Evolutionary conservation across 345 rosid species (phyloP).

Genomic region (Melastoma malabathricum): DNA sequence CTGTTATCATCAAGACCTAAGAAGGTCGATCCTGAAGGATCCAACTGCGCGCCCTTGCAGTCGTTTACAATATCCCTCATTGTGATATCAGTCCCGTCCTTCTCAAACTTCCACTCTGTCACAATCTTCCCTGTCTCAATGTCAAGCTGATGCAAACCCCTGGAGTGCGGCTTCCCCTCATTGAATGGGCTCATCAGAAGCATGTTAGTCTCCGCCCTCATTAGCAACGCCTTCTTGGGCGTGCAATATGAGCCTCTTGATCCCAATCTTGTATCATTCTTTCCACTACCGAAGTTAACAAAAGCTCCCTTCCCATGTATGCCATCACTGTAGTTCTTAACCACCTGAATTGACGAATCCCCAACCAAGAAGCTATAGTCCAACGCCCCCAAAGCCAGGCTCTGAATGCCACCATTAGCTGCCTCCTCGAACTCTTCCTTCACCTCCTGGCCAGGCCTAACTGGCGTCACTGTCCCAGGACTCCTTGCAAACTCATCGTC

Average conservation of each 20-base stretch:
- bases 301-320: constrained; percentile 89
- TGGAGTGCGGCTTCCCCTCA: constrained; percentile 52
- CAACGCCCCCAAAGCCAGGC: constrained; percentile 93
- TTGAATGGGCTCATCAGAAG: constrained; percentile 83
- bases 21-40: constrained; percentile 89
- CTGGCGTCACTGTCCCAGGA: constrained; percentile 48
- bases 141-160: constrained; percentile 90
- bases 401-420: constrained; percentile 73
- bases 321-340: constrained; percentile 79
- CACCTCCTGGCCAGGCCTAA: constrained; percentile 50
- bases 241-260: constrained; percentile 41
- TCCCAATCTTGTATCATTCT: constrained; percentile 18
- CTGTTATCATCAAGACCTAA: constrained; percentile 87
- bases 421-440: constrained; percentile 93
- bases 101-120: constrained; percentile 84
- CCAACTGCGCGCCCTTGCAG: constrained; percentile 87
- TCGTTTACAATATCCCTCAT: constrained; percentile 92
- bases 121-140: constrained; percentile 91
- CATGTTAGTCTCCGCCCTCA: constrained; percentile 98
- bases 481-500: constrained; percentile 53
- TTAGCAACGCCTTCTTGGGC: constrained; percentile 78
- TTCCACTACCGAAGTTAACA: constrained; percentile 62
- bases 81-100: constrained; percentile 88
- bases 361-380: constrained; percentile 96
- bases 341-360: constrained; percentile 82